Percentiles rank a stretch among this genome's conserved stretches.
phyloP scores from a whole-genome alignment of 495 filamentous ascomycete species.

The Lepidopterella palustris region DNA sequence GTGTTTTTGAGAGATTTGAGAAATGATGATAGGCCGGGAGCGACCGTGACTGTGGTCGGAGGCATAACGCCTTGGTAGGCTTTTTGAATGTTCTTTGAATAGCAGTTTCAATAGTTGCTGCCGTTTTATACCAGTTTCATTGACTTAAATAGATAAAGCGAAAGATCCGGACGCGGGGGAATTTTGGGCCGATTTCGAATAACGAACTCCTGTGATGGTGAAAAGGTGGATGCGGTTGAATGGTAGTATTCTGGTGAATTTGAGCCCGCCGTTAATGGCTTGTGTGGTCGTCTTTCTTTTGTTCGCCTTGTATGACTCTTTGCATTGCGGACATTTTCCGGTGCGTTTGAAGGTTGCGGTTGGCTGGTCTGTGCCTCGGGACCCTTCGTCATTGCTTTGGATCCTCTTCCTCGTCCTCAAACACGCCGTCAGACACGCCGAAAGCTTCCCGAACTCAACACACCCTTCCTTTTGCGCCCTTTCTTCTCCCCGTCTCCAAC shows the following conservation, averaged over 20 bases:
- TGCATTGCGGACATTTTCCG: background rate
- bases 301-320: background rate
- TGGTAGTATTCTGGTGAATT: background rate
- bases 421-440: too few relatives aligned
- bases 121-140: background rate
- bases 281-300: background rate
- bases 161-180: background rate
- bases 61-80: constrained; percentile 40
- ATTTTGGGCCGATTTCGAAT: background rate
- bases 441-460: background rate
- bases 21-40: constrained; percentile 68
- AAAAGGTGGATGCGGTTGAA: background rate
- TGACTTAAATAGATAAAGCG: background rate
- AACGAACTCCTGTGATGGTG: background rate
- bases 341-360: background rate
- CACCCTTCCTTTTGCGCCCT: background rate
- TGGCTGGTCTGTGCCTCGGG: background rate
- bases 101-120: background rate
- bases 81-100: background rate
- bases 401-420: background rate
- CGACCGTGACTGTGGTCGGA: constrained; percentile 42
- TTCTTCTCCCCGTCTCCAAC: background rate
- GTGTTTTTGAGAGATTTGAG: constrained; percentile 68
- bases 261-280: background rate
- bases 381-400: constrained; percentile 3